Base-by-base conservation (phyloP, 2,329 filamentous ascomycete species). In the Keithomyces neogunnii region DNA sequence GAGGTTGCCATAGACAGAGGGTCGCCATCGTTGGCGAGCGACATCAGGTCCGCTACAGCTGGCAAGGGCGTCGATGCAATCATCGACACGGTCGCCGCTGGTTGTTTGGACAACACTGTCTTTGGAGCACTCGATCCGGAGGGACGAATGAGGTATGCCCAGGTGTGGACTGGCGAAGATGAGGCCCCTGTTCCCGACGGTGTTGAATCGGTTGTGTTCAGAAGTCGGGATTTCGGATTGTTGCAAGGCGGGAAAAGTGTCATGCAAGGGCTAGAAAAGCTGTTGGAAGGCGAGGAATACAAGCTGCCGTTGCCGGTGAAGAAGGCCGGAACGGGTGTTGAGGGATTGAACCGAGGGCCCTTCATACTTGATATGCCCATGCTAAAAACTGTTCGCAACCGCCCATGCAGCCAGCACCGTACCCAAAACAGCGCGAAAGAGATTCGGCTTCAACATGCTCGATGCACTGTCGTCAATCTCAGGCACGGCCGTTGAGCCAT, bases 71-170 rank as follows among this genome's bases (percentile, higher is more conserved):
- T 59, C 13, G 13, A 40, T 5, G 36, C 31, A 10, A 35, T 52
- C 10, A 47, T 60, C 13, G 54, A 56, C 39, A 40, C 47, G 55
- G 2, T 56, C 52, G 26, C 48, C 56, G 10, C 57, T 55, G n/a
- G 48, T 53, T 9, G 50, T 47, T 2, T 11, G 57, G 28, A 49
- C 7, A 19, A 30, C 26, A 8, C 11, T 2, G 32, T 40, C 29
- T 49, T 49, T 7, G 10, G 43, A 29, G 13, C n/a, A 19, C 31
- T 49, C 11, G 38, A 7, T 32, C 1, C 29, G 26, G n/a, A 33
- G 6, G 38, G 47, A 33, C 35, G 7, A 26, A 19, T 30, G n/a
- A 26, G 30, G 13, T 49, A 49, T 26, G 47, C 47, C 11, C 47
- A 49, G 11, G 38, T 33, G n/a, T 49, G 47, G 38, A 33, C 35